Percentiles rank a stretch among this genome's conserved stretches.
These are phyloP conservation scores for Alternaria incomplexa DNA, from an alignment of 2,329 filamentous ascomycete species.

Conservation along the genomic window DNA sequence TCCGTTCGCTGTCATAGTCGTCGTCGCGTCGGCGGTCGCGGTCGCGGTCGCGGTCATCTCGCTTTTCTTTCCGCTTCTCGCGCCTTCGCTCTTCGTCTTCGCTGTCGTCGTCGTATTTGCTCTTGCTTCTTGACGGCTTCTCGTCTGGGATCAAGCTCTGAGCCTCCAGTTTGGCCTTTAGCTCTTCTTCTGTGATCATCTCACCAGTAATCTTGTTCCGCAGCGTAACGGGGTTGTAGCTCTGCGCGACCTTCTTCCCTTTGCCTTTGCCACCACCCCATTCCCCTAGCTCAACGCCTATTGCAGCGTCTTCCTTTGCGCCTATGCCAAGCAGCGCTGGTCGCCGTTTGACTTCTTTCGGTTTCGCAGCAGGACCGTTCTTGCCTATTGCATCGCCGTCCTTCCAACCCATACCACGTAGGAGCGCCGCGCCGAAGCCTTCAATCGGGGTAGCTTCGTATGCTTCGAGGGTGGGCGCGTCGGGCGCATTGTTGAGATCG, in stretches of 20 bases:
- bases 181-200: conserved; percentile 66
- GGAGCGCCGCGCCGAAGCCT: conserved; percentile 87
- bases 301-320: conserved; percentile 74
- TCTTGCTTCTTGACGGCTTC: conserved; percentile 28
- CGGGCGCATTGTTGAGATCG: conserved; percentile 75
- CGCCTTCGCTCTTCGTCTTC: conserved; percentile 26
- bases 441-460: conserved; percentile 91
- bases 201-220: conserved; percentile 68
- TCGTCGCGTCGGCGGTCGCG: conserved; percentile 24
- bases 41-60: conserved; percentile 20
- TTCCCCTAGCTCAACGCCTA: conserved; percentile 72
- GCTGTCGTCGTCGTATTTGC: conserved; percentile 19
- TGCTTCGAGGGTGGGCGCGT: conserved; percentile 77
- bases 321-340: conserved; percentile 87
- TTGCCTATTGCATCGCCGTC: conserved; percentile 66
- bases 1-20: conserved; percentile 28
- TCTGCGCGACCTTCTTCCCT: conserved; percentile 52
- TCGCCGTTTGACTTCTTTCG: conserved; percentile 70
- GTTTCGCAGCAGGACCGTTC: conserved; percentile 54
- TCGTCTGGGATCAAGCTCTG: conserved; percentile 54
- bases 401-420: conserved; percentile 97
- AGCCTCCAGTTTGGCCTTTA: conserved; percentile 59
- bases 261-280: conserved; percentile 64
- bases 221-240: conserved; percentile 68
- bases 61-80: conserved; percentile 23